phyloP scores from a whole-genome alignment of 306 rosid species.

The Trifolium pratense region DNA sequence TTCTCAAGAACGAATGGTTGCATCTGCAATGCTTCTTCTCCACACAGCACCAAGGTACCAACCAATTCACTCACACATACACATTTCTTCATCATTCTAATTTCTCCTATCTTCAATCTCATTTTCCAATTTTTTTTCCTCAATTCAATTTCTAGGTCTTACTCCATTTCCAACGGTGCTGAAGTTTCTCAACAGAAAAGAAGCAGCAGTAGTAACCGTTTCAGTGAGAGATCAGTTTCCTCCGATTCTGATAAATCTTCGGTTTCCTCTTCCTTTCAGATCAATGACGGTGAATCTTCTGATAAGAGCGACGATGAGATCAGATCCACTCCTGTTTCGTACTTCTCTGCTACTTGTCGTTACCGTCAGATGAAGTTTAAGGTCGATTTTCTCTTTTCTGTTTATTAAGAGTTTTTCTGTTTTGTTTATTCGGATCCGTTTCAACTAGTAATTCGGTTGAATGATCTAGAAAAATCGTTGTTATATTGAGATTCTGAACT shows the following conservation, averaged over 20 bases:
- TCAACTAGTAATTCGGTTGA: neutral
- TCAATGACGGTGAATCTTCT: conserved; percentile 46
- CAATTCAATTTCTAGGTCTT: no score
- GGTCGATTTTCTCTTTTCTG: conserved; percentile 40
- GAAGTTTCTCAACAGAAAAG: conserved; percentile 36
- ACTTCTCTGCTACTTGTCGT: conserved; percentile 48
- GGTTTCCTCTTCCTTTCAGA: conserved; percentile 52
- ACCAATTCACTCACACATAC: neutral
- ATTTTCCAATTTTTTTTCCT: conserved; percentile 38
- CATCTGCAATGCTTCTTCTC: conserved; percentile 86
- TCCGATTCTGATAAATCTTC: conserved; percentile 49
- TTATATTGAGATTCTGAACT: neutral
- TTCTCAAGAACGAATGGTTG: conserved; percentile 64
- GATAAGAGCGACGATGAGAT: conserved; percentile 46
- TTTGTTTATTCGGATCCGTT: conserved; percentile 16
- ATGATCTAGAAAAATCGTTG: conserved; percentile 7
- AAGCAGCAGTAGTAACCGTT: conserved; percentile 37
- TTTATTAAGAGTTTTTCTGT: neutral
- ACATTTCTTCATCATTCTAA: neutral
- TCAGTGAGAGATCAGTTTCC: conserved; percentile 38
- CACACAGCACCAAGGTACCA: conserved; percentile 46
- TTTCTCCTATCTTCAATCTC: conserved; percentile 29
- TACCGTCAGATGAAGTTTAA: conserved; percentile 57
- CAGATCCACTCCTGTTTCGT: conserved; percentile 41
- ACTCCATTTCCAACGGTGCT: neutral